Percentiles rank a stretch among this genome's conserved stretches.
Conservation (phyloP, 139 green algal species). For the Tetraselmis striata region DNA sequence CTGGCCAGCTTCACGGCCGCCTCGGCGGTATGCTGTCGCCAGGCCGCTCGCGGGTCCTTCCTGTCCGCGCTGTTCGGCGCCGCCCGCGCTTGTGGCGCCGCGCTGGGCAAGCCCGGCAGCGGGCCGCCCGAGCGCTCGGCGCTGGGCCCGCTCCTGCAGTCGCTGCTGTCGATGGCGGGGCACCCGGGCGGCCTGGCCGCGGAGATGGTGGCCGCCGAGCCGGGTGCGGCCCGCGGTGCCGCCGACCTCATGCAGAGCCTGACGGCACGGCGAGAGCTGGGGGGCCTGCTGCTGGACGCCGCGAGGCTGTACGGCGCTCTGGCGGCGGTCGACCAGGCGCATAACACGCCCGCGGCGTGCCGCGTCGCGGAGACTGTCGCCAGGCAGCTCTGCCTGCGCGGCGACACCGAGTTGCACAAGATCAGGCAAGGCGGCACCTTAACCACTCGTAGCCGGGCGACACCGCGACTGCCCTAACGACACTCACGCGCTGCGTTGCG, state of each 20-base stretch:
- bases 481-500: too few species aligned
- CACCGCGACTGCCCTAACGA: too few species aligned
- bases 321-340: not conserved
- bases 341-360: not conserved
- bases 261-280: not conserved
- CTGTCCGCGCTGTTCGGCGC: not conserved
- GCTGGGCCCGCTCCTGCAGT: not conserved
- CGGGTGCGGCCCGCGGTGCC: too few species aligned
- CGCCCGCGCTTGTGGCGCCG: too few species aligned
- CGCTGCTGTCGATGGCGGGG: not conserved
- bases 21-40: not conserved
- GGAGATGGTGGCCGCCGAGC: not conserved
- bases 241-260: not conserved
- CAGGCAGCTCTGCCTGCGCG: not conserved
- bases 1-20: not conserved
- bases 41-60: not conserved
- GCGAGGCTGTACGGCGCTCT: not conserved
- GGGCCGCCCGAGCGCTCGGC: not conserved
- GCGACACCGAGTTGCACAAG: not conserved
- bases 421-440: too few species aligned
- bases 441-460: too few species aligned
- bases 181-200: not conserved
- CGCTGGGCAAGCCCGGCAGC: not conserved
- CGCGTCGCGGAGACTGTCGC: not conserved
- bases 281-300: not conserved